A percentile compares a stretch with the other conserved stretches of the same genome.
Conservation (phyloP, 164 flowering plant genomes). For the Dillenia suffruticosa region DNA sequence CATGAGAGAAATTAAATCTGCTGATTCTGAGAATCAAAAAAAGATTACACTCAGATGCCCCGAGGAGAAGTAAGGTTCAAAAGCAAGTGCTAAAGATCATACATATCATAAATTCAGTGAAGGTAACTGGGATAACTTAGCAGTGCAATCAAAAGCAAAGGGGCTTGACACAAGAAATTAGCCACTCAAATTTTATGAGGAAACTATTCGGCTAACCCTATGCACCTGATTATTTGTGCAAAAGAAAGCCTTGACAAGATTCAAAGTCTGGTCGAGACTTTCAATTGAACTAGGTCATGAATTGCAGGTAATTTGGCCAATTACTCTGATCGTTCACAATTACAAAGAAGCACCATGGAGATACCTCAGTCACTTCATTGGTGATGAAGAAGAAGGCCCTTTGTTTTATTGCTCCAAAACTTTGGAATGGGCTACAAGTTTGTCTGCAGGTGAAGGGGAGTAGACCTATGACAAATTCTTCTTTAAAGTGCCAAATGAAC, state of each 20-base stretch:
- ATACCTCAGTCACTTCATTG: slow-evolving; percentile 92
- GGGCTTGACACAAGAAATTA: slow-evolving; percentile 76
- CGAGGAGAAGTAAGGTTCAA: slow-evolving; percentile 93
- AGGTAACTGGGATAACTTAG: slow-evolving; percentile 98
- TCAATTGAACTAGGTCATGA: slow-evolving; percentile 85
- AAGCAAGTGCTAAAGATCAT: slow-evolving; percentile 61
- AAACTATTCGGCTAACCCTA: slow-evolving; percentile 91
- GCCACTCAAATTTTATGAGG: slow-evolving; percentile 77
- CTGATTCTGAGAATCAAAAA: slow-evolving; percentile 95
- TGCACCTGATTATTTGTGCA: slow-evolving; percentile 83
- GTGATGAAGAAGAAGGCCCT: slow-evolving; percentile 99
- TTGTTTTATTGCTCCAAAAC: slow-evolving; percentile 73
- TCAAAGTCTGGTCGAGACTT: slow-evolving; percentile 70
- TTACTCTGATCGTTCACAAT: slow-evolving; percentile 65
- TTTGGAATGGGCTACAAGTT: slow-evolving; percentile 89
- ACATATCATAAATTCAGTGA: slow-evolving; percentile 89
- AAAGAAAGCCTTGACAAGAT: slow-evolving; percentile 79
- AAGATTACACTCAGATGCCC: slow-evolving; percentile 77
- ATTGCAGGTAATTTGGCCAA: slow-evolving; percentile 77
- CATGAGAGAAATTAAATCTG: slow-evolving; percentile 89
- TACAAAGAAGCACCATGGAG: slow-evolving; percentile 88
- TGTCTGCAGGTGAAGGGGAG: slow-evolving; percentile 86
- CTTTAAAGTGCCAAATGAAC: slow-evolving; percentile 62
- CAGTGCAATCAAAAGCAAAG: slow-evolving; percentile 67
- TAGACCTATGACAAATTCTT: slow-evolving; percentile 66